Evolutionary conservation across 1,284 basidiomycete genomes (phyloP), one percentile per base, ranked within the genome.

Genomic region (Heliocybe sulcata): DNA sequence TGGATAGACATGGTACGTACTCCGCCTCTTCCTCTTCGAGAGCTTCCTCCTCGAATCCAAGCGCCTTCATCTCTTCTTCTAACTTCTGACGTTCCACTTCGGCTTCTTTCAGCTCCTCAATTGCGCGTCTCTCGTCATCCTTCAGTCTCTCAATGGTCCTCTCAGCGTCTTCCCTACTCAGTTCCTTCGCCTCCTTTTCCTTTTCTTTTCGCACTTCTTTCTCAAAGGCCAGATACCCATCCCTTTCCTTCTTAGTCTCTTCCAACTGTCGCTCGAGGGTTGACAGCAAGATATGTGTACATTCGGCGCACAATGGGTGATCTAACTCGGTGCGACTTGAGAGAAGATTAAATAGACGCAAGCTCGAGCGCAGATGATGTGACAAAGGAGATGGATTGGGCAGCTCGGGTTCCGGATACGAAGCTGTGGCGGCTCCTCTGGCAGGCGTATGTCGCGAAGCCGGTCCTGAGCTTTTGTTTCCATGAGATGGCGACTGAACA

Each of bases 271-370:
- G 80, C 63, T 90, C 85, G 54, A 98, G 82, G 29, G 84, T 82
- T 2, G 78, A 77, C 47, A 96, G 80, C 47, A 98, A 72, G 54
- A 89, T 81, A 63, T 91, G 86, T 1, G 94, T 93, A 69, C 97
- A 99, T 65, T 97, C 94, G 1, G 88, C 83, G 67, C 97, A 99
- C 10, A 99, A 79, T 2, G 97, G 97, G 69, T 99, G 96, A 68
- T 96, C 92, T 53, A 97, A 81, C 45, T 92, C 88, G 51, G 92
- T 90, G 45, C 85, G 77, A 52, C 83, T 82, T 2, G 90, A 90
- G 25, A 95, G 76, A 45, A 94, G 71, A 63, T 87, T 83, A 66
- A 94, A 90, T 31, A 96, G 77, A 31, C 82, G 82, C 61, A 79
- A 75, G 53, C 87, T 84, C 33, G 86, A 87, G 56, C 85, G 83